Evolutionary conservation across 768 basidiomycete genomes (phyloP), one percentile per base, ranked within the genome.

Genomic region (Russula abietina): DNA sequence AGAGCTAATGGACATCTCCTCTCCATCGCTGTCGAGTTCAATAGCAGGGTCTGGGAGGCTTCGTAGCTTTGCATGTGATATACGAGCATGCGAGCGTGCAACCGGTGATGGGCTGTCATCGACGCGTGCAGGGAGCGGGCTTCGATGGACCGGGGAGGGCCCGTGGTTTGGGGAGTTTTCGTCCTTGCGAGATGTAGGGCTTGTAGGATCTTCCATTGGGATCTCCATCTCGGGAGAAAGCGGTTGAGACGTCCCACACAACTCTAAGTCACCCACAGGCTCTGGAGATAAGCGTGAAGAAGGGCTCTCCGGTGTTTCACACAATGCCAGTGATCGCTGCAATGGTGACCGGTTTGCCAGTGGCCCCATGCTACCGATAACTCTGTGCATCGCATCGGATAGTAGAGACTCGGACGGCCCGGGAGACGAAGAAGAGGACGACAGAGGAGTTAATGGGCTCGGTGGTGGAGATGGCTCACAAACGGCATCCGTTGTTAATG

Each of bases 11-110:
- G 57, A 45, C 54, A 64, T 50, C 48, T 55, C 62, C 19, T 59
- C 63, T 36, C 63, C 63, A 30, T 64, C 63, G 26, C 63, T 64
- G 33, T 64, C 48, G 19, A 64, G 59, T 12, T 60, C 59, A 33
- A 60, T 32, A 30, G 46, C 7, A 7, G 45, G 14, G 33, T 39
- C 26, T 22, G 59, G 53, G 36, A 64, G 48, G n/a, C 63, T 55
- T 60, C 63, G 63, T 51, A 64, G 54, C 54, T 56, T 64, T 4
- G 63, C 63, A n/a, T 64, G 63, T 30, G 63, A 60, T 51, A 64
- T 64, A 3, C 59, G 59, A 45, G 36, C 24, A 8, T 43, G 46
- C 4, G 53, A 7, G 16, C 8, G 48, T 28, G 49, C 30, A 50
- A 49, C 43, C 16, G 48, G 14, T 36, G 58, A 60, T 28, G 59